Evolutionary conservation across 805 yeast species (phyloP), one percentile per base, ranked within the genome.

Genomic region (Babjeviella inositovora): DNA sequence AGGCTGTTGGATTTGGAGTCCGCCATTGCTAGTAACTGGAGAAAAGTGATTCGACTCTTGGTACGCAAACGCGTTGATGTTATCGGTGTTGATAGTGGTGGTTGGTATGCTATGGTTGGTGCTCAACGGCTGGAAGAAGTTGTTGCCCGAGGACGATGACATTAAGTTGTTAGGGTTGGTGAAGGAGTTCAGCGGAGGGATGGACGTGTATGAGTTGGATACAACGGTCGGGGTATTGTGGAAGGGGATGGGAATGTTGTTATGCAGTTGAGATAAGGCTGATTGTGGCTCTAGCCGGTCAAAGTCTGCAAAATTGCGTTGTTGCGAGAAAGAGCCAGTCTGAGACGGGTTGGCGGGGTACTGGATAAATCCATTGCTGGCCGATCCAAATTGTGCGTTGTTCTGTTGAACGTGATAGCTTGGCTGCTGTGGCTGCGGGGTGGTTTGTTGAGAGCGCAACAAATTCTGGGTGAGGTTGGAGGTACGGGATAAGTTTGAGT

Each of bases 221-320:
- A 62, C 53, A n/a, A 45, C 60, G 22, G 50, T 51, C 5, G 68
- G 69, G 3, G 66, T 53, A 34, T 60, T 56, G 34, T 59, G 65
- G 25, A 33, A 45, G 23, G 62, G 48, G 20, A 30, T 7, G 46
- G 47, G 9, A 43, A n/a, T n/a, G n/a, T n/a, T n/a, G n/a, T n/a
- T n/a, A n/a, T n/a, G n/a, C n/a, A n/a, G n/a, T n/a, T n/a, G n/a
- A n/a, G n/a, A n/a, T n/a, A n/a, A n/a, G n/a, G n/a, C n/a, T 32
- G 18, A n/a, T 16, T 16, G 9, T 11, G 23, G 23, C 9, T 10
- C 6, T 16, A 9, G 6, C 14, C 22, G 11, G 17, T 28, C 18
- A 20, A 24, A 19, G n/a, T n/a, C n/a, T n/a, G n/a, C n/a, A n/a
- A n/a, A n/a, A n/a, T n/a, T n/a, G n/a, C n/a, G n/a, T n/a, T n/a